Base-by-base conservation (phyloP, 1,284 basidiomycete species). In the Ganoderma sp. region DNA sequence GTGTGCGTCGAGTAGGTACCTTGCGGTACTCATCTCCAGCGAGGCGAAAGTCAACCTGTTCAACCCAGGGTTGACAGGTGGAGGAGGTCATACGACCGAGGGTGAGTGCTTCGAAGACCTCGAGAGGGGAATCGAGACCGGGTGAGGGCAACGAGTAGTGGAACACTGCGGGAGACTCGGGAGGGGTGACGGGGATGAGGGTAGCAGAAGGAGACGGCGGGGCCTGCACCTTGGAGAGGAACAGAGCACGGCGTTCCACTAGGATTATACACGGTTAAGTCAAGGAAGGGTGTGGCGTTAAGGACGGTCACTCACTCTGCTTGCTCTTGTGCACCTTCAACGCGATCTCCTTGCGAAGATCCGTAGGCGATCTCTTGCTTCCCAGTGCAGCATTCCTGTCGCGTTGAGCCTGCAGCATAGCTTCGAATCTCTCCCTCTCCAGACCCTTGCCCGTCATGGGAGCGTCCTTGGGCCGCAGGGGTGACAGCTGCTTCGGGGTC, bases 211-310 rank as follows among this genome's bases (percentile, higher is more conserved):
- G 85, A 15, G 88, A 89, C 9, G 89, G 88, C 32, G 88, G 87
- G 25, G 88, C 88, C 56, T 85, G 81, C 62, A 94, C 81, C 79
- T 89, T 93, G 69, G 89, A 90, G 45, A 93, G 80, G 81, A 94
- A 93, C 66, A 87, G 82, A 12, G 90, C 88, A 56, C 91, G 89
- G 66, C 92, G 85, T 78, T 92, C 90, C 73, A 86, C 91, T 93
- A 76, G 4, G 61, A 58, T 39, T 64, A 66, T 22, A n/a, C 25
- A 54, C 14, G 62, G 57, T 59, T 37, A 22, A 39, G 25, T 28
- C 68, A 43, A 69, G 64, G 37, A 52, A 39, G n/a, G 7, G 41
- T 43, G 41, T 45, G 6, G 22, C 50, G 25, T 60, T 60, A 58
- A 61, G 63, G 65, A 67, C 42, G 41, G 61, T 66, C 66, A 82